A percentile compares a stretch with the other conserved stretches of the same genome.
These are phyloP conservation scores for Fusarium goolgardi DNA, from an alignment of 2,329 filamentous ascomycete genomes.

Conservation along the genomic window DNA sequence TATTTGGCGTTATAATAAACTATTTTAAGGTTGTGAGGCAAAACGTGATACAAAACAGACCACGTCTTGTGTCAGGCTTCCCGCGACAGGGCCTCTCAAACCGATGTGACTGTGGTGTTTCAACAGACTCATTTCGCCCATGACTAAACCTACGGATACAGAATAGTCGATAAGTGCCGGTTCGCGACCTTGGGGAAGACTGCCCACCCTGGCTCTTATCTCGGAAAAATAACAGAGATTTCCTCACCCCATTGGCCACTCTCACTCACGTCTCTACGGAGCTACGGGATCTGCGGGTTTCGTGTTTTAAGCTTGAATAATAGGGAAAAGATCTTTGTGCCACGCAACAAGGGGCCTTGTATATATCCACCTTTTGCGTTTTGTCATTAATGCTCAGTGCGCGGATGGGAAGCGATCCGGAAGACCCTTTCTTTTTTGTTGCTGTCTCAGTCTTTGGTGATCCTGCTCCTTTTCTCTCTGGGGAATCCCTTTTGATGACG, in stretches of 20 bases:
- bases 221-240: slow-evolving; percentile 4
- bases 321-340: neutral
- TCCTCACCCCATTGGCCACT: neutral
- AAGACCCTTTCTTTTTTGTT: neutral
- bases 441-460: slow-evolving; percentile 1
- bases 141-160: neutral
- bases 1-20: slow-evolving; percentile 31
- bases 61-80: slow-evolving; percentile 15
- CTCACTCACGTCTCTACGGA: neutral
- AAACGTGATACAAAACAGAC: slow-evolving; percentile 12
- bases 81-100: slow-evolving; percentile 13
- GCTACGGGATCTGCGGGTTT: neutral
- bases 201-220: slow-evolving; percentile 1
- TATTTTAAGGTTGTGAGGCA: slow-evolving; percentile 29
- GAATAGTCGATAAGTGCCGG: neutral
- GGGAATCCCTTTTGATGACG: neutral
- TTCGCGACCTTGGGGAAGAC: neutral
- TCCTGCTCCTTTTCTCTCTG: neutral
- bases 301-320: slow-evolving; percentile 8
- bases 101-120: slow-evolving; percentile 10
- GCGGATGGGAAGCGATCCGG: slow-evolving; percentile 11
- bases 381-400: slow-evolving; percentile 13
- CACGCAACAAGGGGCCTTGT: neutral
- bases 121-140: neutral
- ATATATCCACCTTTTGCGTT: slow-evolving; percentile 12